A percentile compares a stretch with the other conserved stretches of the same genome.
Conservation (phyloP, 1,139 yeast genomes). For the Groenewaldozyma auringiensis region DNA sequence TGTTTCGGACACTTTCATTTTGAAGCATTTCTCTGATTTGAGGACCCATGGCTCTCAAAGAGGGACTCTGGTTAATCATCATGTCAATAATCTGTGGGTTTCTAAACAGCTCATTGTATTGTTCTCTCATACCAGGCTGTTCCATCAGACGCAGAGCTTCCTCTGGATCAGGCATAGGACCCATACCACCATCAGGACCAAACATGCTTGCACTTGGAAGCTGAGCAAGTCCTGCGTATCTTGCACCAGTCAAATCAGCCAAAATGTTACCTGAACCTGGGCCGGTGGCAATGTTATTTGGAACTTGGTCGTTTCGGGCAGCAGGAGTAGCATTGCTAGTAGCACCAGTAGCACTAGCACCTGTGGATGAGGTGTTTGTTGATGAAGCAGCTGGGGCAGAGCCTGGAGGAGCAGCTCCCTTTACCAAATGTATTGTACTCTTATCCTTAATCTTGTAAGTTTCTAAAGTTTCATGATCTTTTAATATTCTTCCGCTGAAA, state of each 20-base stretch:
- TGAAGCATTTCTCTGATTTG: constrained; percentile 81
- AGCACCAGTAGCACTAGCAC: constrained; percentile 19
- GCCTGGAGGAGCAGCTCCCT: constrained; percentile 40
- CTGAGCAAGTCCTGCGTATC: constrained; percentile 88
- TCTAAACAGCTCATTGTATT: constrained; percentile 71
- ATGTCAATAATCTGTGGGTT: constrained; percentile 81
- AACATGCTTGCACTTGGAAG: constrained; percentile 84
- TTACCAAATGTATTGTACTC: constrained; percentile 83
- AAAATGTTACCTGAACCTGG: constrained; percentile 83
- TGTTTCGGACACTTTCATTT: constrained; percentile 74
- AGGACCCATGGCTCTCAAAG: constrained; percentile 74
- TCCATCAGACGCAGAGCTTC: constrained; percentile 69
- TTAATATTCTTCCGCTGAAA: constrained; percentile 88
- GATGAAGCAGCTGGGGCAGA: constrained; percentile 19
- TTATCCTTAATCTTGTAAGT: constrained; percentile 78
- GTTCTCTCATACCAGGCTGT: constrained; percentile 71
- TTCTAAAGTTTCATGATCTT: constrained; percentile 67
- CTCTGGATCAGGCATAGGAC: constrained; percentile 62
- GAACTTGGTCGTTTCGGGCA: constrained; percentile 35
- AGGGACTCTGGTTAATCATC: constrained; percentile 77
- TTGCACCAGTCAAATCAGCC: constrained; percentile 88
- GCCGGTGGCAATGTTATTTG: constrained; percentile 78
- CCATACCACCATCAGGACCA: constrained; percentile 93
- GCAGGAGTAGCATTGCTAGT: constrained; percentile 25
- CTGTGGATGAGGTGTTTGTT: constrained; percentile 13